phyloP scores from a whole-genome alignment of 2,329 filamentous ascomycete genomes.

The Didymella lethalis region DNA sequence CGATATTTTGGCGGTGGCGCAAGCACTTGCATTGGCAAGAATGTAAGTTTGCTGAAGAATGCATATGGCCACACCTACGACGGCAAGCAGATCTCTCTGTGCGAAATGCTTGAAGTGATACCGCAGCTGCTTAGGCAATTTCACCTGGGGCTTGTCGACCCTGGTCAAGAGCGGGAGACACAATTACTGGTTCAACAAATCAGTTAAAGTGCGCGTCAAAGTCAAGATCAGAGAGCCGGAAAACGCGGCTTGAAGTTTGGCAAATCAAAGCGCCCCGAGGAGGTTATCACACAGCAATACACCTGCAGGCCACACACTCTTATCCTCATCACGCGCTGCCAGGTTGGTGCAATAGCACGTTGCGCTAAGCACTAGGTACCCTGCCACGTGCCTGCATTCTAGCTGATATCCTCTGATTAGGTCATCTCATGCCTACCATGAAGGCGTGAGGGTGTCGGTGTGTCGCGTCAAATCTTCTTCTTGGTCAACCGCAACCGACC shows the following conservation, averaged over 20 bases:
- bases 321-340: not conserved
- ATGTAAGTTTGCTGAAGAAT: not conserved
- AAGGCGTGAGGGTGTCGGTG: not conserved
- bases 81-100: not conserved
- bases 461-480: not conserved
- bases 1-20: not conserved
- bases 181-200: slow-evolving; percentile 5
- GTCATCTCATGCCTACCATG: not conserved
- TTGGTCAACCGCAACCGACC: not conserved
- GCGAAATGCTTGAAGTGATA: not conserved
- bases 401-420: not conserved
- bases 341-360: not conserved
- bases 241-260: not conserved
- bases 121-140: not conserved
- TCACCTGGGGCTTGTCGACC: not conserved
- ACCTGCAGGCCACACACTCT: not conserved
- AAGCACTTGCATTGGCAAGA: not conserved
- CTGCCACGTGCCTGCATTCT: not conserved
- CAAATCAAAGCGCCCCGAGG: not conserved
- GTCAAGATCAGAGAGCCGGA: not conserved
- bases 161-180: not conserved
- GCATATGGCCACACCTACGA: not conserved
- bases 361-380: not conserved
- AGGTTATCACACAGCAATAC: not conserved
- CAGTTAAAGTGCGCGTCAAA: not conserved